These are phyloP conservation scores for Ambrosiella xylebori DNA, from an alignment of 2,329 filamentous ascomycete genomes.

Conservation along the genomic window DNA sequence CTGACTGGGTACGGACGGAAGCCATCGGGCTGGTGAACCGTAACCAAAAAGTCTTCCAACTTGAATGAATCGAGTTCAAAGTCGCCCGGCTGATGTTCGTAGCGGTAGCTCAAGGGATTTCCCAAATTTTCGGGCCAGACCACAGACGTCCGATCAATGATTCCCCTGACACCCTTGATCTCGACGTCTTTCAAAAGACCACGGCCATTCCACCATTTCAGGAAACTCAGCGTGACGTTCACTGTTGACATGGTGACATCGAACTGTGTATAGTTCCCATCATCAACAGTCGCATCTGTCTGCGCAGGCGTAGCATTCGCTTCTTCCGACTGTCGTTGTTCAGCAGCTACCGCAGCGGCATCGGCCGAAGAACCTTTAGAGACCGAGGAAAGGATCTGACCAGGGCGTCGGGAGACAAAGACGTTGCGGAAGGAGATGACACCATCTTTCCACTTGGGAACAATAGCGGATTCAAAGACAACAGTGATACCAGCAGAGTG, in stretches of 20 bases:
- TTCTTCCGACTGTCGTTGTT: constrained; percentile 39
- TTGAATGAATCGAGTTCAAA: constrained; percentile 97
- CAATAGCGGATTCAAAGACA: constrained; percentile 93
- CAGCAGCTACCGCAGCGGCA: constrained; percentile 71
- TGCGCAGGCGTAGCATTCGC: constrained; percentile 18
- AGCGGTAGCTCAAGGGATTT: constrained; percentile 74
- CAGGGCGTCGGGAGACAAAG: constrained; percentile 80
- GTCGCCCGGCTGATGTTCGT: constrained; percentile 76
- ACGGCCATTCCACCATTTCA: constrained; percentile 99
- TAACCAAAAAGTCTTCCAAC: constrained; percentile 81
- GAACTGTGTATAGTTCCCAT: constrained; percentile 95
- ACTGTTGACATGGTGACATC: constrained; percentile 89
- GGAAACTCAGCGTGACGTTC: constrained; percentile 88
- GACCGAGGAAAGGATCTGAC: constrained; percentile 64
- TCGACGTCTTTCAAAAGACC: constrained; percentile 83
- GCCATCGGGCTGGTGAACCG: constrained; percentile 71
- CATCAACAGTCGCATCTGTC: constrained; percentile 44
- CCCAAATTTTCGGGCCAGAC: constrained; percentile 44
- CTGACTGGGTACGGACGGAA: constrained; percentile 94
- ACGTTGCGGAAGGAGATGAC: constrained; percentile 96
- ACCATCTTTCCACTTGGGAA: constrained; percentile 86
- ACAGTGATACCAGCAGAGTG: constrained; percentile 84
- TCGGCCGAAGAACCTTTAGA: constrained; percentile 78
- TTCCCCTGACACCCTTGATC: constrained; percentile 80
- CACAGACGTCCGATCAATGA: constrained; percentile 78